Evolutionary conservation across 345 rosid species (phyloP).

Genomic region (Iberis pinnata): DNA sequence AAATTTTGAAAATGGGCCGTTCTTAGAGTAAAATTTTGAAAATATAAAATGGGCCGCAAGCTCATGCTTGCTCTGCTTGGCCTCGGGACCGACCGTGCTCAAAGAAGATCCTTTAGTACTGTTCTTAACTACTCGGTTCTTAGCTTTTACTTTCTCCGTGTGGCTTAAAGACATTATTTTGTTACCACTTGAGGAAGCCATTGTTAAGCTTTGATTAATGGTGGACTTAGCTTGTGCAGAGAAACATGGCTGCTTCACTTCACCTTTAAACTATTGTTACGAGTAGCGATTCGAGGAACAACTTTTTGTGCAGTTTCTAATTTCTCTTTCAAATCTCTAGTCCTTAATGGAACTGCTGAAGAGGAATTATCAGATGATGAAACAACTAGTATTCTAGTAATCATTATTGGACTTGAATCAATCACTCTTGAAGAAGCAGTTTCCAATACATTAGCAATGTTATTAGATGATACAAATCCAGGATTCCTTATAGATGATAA

Average conservation of each 20-base stretch:
- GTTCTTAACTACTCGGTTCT: conserved; percentile 50
- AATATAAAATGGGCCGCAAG: no score
- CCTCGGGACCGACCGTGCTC: no score
- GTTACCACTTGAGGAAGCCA: conserved; percentile 25
- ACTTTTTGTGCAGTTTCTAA: conserved; percentile 56
- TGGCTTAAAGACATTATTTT: conserved; percentile 18
- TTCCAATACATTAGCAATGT: conserved; percentile 61
- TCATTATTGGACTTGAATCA: conserved; percentile 53
- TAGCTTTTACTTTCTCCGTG: conserved; percentile 50
- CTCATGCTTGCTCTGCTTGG: no score
- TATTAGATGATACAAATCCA: conserved; percentile 44
- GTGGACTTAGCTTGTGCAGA: conserved; percentile 87
- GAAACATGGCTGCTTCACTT: conserved; percentile 68
- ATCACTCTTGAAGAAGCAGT: conserved; percentile 76
- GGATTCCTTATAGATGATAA: conserved; percentile 73
- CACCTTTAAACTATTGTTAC: conserved; percentile 30
- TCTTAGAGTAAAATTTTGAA: no score
- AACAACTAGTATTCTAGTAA: conserved; percentile 36
- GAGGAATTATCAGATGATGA: conserved; percentile 34
- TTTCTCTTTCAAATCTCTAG: conserved; percentile 66
- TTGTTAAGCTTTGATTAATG: conserved; percentile 47
- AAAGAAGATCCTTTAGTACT: conserved; percentile 43
- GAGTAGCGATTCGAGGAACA: conserved; percentile 33
- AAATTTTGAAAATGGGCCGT: no score
- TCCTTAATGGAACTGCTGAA: conserved; percentile 64